Conservation (phyloP, 2,329 filamentous ascomycete genomes). For the Alternaria hordeiaustralica region DNA sequence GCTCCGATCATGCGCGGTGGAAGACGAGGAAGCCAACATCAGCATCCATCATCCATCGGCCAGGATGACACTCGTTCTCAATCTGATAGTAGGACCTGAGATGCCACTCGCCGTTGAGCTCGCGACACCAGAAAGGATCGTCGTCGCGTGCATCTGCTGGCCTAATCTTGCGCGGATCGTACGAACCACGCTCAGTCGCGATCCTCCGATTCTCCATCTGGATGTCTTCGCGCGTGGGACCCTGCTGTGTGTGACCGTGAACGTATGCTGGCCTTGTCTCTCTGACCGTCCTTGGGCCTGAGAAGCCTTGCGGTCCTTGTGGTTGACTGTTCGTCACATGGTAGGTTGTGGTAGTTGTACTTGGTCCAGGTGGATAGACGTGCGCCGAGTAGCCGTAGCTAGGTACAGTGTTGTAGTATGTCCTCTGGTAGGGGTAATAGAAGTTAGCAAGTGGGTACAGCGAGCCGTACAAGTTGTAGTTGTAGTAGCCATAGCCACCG, state of each 20-base stretch:
- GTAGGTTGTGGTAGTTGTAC: slow-evolving; percentile 30
- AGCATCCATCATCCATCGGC: slow-evolving; percentile 45
- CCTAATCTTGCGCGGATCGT: slow-evolving; percentile 38
- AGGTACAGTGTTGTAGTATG: slow-evolving; percentile 34
- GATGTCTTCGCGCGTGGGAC: slow-evolving; percentile 31
- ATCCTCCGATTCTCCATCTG: slow-evolving; percentile 39
- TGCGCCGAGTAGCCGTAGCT: slow-evolving; percentile 31
- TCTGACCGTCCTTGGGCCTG: slow-evolving; percentile 7
- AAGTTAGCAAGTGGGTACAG: slow-evolving; percentile 46
- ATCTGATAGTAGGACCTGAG: slow-evolving; percentile 47
- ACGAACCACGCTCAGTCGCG: slow-evolving; percentile 42
- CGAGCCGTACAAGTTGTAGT: slow-evolving; percentile 32
- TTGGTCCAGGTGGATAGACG: slow-evolving; percentile 31
- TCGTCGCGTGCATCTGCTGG: slow-evolving; percentile 42
- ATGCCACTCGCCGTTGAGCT: slow-evolving; percentile 46
- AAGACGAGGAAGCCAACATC: slow-evolving; percentile 44
- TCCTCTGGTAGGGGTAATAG: slow-evolving; percentile 41
- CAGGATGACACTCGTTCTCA: slow-evolving; percentile 47
- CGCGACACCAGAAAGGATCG: slow-evolving; percentile 48
- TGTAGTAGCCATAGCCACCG: slow-evolving; percentile 33
- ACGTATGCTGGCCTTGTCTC: slow-evolving; percentile 21
- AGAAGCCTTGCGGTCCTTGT: slow-evolving; percentile 5
- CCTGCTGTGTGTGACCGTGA: slow-evolving; percentile 9
- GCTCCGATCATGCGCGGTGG: slow-evolving; percentile 29
- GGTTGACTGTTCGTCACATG: slow-evolving; percentile 34